Conservation (phyloP, 371 early-diverging fungal genomes). For the Apophysomyces ossiformis region DNA sequence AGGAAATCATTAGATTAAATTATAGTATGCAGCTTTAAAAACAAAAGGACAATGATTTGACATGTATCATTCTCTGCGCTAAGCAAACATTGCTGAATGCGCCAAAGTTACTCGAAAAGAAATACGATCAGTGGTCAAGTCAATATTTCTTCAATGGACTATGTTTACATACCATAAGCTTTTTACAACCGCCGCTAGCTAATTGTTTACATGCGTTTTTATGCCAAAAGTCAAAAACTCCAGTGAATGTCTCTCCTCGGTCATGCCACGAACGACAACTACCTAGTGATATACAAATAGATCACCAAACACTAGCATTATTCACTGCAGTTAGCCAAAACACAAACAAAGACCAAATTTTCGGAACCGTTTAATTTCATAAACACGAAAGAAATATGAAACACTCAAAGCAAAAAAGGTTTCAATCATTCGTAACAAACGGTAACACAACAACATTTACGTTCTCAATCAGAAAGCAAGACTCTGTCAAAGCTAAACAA, state of each 20-base stretch:
- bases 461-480: neutral
- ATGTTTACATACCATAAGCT: too few relatives aligned
- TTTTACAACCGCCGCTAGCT: too few relatives aligned
- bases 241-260: neutral
- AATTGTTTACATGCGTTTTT: too few relatives aligned
- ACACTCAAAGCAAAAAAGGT: neutral
- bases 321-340: neutral
- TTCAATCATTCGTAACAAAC: neutral
- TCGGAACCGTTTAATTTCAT: neutral
- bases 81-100: too few relatives aligned
- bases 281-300: neutral
- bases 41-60: too few relatives aligned
- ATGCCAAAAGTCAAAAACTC: neutral
- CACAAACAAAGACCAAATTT: neutral
- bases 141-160: too few relatives aligned
- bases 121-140: too few relatives aligned
- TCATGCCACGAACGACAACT: neutral
- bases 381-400: neutral
- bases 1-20: too few relatives aligned
- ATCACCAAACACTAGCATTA: neutral
- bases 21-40: too few relatives aligned
- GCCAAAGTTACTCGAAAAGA: too few relatives aligned
- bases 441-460: neutral
- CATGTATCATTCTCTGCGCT: too few relatives aligned
- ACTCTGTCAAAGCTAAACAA: neutral